Percentiles rank a stretch among this genome's conserved stretches.
Conservation (phyloP, 2,329 filamentous ascomycete species). For the Botrytis hyacinthi region DNA sequence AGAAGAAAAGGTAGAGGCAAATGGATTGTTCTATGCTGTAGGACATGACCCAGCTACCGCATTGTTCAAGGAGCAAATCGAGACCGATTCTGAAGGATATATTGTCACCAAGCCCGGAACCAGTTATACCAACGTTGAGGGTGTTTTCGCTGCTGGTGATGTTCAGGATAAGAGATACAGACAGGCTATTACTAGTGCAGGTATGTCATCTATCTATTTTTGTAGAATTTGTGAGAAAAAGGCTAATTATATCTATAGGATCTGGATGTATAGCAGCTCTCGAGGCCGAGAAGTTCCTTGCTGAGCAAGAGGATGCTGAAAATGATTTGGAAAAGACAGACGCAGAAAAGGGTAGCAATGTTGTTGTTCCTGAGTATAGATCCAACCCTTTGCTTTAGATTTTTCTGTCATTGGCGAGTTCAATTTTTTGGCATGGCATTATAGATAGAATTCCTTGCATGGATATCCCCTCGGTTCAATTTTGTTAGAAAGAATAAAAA, state of each 20-base stretch:
- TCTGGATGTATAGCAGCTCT: conserved; percentile 94
- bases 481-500: not conserved
- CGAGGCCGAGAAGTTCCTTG: conserved; percentile 90
- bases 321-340: conserved; percentile 43
- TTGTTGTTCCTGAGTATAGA: conserved; percentile 58
- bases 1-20: conserved; percentile 82
- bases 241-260: conserved; percentile 49
- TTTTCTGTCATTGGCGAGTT: not conserved
- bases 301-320: conserved; percentile 52
- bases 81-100: conserved; percentile 88
- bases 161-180: conserved; percentile 98
- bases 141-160: conserved; percentile 94
- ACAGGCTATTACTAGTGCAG: conserved; percentile 96
- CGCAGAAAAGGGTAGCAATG: conserved; percentile 46
- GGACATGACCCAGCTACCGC: conserved; percentile 90
- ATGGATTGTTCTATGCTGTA: conserved; percentile 94
- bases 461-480: not conserved
- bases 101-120: conserved; percentile 86
- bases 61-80: conserved; percentile 87
- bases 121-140: conserved; percentile 80
- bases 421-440: not conserved
- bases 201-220: conserved; percentile 50
- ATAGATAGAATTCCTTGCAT: conserved; percentile 3
- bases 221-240: not conserved
- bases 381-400: conserved; percentile 61